Evolutionary conservation across 495 filamentous ascomycete genomes (phyloP).

Genomic region (Cercophora newfieldiana): DNA sequence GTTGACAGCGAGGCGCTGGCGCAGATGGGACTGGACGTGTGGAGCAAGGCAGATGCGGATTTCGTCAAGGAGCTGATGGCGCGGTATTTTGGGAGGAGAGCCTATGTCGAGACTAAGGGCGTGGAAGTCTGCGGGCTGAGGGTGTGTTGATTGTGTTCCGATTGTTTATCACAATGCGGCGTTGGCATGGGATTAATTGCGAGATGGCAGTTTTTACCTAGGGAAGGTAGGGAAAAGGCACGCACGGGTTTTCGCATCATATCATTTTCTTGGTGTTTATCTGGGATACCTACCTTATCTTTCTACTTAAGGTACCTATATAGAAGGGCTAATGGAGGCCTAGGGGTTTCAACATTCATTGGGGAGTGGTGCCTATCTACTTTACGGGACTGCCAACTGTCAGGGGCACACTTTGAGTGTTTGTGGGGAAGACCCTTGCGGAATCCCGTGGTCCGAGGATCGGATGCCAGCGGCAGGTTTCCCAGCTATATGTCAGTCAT

Average conservation of each 20-base stretch:
- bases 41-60: slow-evolving; percentile 73
- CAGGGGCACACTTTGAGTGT: too few species aligned
- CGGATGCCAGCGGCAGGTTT: too few species aligned
- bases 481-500: too few species aligned
- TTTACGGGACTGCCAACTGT: too few species aligned
- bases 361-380: too few species aligned
- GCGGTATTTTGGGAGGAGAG: slow-evolving; percentile 71
- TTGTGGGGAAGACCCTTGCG: too few species aligned
- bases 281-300: not conserved
- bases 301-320: not conserved
- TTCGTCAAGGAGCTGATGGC: slow-evolving; percentile 69
- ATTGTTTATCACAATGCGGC: not conserved
- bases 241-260: too few species aligned
- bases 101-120: slow-evolving; percentile 67
- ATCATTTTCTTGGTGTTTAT: not conserved
- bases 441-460: too few species aligned
- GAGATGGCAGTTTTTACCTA: not conserved
- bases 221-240: too few species aligned
- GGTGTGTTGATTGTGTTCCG: slow-evolving; percentile 64
- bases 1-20: slow-evolving; percentile 70
- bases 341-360: too few species aligned
- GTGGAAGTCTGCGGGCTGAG: slow-evolving; percentile 80
- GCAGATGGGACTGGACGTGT: slow-evolving; percentile 82
- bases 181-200: not conserved
- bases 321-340: not conserved